These are phyloP conservation scores for Amaranthus palmeri DNA, from an alignment of 148 eudicot genomes.

Conservation along the genomic window DNA sequence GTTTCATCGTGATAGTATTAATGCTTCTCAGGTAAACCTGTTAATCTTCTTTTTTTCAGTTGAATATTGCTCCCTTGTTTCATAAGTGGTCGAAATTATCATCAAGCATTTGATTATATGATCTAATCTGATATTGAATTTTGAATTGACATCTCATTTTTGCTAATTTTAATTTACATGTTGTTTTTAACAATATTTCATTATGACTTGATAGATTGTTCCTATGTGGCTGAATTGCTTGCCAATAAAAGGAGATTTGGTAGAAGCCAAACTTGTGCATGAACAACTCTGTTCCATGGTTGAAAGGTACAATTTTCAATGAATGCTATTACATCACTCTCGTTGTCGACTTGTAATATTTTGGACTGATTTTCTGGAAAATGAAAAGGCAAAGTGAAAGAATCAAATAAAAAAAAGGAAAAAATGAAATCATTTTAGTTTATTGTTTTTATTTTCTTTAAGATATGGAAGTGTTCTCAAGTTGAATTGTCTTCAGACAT, in stretches of 20 bases:
- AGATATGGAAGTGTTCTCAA: background rate
- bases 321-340: background rate
- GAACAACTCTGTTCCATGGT: slow-evolving; percentile 45
- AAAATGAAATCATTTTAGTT: too few relatives aligned
- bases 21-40: slow-evolving; percentile 34
- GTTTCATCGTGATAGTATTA: slow-evolving; percentile 40
- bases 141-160: too few relatives aligned
- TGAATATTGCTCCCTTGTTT: background rate
- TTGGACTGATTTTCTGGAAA: too few relatives aligned
- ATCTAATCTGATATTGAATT: too few relatives aligned
- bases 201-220: slow-evolving; percentile 28
- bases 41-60: background rate
- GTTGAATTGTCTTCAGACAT: background rate
- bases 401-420: too few relatives aligned
- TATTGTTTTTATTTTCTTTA: background rate
- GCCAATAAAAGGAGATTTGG: slow-evolving; percentile 40
- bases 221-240: slow-evolving; percentile 43
- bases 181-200: background rate
- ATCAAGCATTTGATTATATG: background rate
- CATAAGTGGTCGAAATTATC: background rate
- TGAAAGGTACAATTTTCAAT: slow-evolving; percentile 29
- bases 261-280: slow-evolving; percentile 49
- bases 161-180: too few relatives aligned
- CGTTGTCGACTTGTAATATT: too few relatives aligned
- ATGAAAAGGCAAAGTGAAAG: too few relatives aligned